Conservation (phyloP, 2,329 filamentous ascomycete genomes). For the Cladosporium sp. region DNA sequence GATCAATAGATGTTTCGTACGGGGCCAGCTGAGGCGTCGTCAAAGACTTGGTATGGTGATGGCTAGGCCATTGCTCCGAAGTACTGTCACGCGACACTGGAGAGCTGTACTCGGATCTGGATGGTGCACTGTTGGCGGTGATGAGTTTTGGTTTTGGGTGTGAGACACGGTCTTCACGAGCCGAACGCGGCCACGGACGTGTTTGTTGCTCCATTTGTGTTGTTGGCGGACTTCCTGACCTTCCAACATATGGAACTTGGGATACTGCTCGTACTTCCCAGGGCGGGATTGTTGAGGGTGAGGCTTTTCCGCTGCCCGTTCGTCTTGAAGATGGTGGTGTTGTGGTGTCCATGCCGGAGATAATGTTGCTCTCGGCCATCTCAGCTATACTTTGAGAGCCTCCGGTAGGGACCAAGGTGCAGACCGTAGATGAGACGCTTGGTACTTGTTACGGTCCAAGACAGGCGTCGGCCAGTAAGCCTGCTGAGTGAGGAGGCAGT, state of each 20-base stretch:
- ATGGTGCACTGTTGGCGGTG: neutral
- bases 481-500: too few relatives aligned
- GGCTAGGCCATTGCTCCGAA: neutral
- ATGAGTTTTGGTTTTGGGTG: neutral
- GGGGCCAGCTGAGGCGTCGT: constrained; percentile 9
- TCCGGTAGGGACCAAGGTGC: too few relatives aligned
- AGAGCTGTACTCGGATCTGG: neutral
- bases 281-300: neutral
- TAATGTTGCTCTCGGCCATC: too few relatives aligned
- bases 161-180: neutral
- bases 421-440: too few relatives aligned
- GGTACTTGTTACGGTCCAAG: too few relatives aligned
- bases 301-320: neutral
- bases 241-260: neutral
- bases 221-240: neutral
- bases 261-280: neutral
- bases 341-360: too few relatives aligned
- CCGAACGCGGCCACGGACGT: neutral
- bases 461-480: too few relatives aligned
- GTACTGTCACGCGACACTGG: neutral
- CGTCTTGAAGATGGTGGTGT: too few relatives aligned
- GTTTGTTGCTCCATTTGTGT: neutral
- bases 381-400: too few relatives aligned
- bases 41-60: neutral
- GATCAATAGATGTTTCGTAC: constrained; percentile 13